Evolutionary conservation across 139 green algal species (phyloP).

Genomic region (Chlamydomonas sp.): DNA sequence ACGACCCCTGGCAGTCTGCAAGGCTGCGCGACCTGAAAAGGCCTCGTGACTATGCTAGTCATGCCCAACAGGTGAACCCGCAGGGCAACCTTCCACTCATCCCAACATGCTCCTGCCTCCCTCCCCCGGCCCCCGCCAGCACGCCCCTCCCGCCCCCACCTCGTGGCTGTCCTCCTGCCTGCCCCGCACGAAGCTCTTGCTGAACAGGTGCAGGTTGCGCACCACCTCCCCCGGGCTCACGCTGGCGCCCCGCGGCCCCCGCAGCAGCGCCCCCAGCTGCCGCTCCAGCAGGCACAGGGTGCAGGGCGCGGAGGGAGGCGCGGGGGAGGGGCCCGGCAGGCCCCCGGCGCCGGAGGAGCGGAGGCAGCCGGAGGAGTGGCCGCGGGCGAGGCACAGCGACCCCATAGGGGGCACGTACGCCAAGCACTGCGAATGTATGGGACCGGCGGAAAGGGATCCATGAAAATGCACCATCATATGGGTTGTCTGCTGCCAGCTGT

Average conservation of each 20-base stretch:
- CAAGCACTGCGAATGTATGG: slow-evolving; percentile 77
- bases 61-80: too few relatives aligned
- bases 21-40: too few relatives aligned
- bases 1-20: too few relatives aligned
- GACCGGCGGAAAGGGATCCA: background rate
- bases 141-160: too few relatives aligned
- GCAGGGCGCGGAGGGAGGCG: slow-evolving; percentile 41
- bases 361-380: slow-evolving; percentile 9
- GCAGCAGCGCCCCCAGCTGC: slow-evolving; percentile 35
- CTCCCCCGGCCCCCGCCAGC: too few relatives aligned
- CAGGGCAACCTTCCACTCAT: too few relatives aligned
- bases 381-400: slow-evolving; percentile 9
- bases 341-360: background rate
- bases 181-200: slow-evolving; percentile 67
- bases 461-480: background rate
- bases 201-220: slow-evolving; percentile 43
- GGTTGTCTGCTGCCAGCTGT: too few relatives aligned
- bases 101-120: too few relatives aligned
- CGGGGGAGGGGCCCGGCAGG: background rate
- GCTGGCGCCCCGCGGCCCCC: background rate
- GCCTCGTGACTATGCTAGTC: too few relatives aligned
- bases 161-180: slow-evolving; percentile 89
- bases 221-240: slow-evolving; percentile 31
- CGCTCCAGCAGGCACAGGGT: slow-evolving; percentile 59
- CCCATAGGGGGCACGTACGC: slow-evolving; percentile 87